These are phyloP conservation scores for Annulohypoxylon truncatum DNA, from an alignment of 2,329 filamentous ascomycete species.

Conservation along the genomic window DNA sequence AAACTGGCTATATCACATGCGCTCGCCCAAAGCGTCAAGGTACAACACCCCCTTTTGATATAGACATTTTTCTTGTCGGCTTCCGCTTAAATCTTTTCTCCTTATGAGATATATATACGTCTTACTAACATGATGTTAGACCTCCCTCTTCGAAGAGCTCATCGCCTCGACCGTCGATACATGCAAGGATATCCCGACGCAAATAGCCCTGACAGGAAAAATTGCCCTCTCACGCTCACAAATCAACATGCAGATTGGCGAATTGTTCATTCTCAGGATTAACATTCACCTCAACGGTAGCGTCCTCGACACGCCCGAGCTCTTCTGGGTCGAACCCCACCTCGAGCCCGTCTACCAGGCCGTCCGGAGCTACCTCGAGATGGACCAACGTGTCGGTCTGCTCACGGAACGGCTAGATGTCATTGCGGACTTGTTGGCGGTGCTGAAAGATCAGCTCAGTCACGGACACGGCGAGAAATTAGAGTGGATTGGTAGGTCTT, in stretches of 20 bases:
- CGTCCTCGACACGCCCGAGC: slow-evolving; percentile 93
- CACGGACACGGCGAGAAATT: slow-evolving; percentile 91
- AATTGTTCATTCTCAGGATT: slow-evolving; percentile 96
- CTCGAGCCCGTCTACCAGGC: slow-evolving; percentile 96
- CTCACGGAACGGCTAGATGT: slow-evolving; percentile 92
- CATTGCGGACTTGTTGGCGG: slow-evolving; percentile 90
- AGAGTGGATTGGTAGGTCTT: slow-evolving; percentile 85
- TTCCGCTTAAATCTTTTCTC: background rate
- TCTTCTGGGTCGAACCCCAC: slow-evolving; percentile 98
- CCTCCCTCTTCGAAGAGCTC: slow-evolving; percentile 94
- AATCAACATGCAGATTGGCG: slow-evolving; percentile 99
- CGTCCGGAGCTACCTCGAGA: slow-evolving; percentile 94
- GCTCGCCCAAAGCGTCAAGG: slow-evolving; percentile 94
- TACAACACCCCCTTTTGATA: slow-evolving; percentile 48
- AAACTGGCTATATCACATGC: slow-evolving; percentile 97
- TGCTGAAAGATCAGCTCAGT: slow-evolving; percentile 94
- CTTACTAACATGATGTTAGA: slow-evolving; percentile 59
- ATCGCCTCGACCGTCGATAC: slow-evolving; percentile 93
- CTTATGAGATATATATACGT: slow-evolving; percentile 19
- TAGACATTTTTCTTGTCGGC: too few species aligned
- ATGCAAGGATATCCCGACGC: slow-evolving; percentile 91
- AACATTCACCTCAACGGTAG: slow-evolving; percentile 98
- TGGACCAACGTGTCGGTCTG: slow-evolving; percentile 93
- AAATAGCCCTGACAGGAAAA: slow-evolving; percentile 92
- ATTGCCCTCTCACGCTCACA: slow-evolving; percentile 87